Percentiles rank a stretch among this genome's conserved stretches.
These are phyloP conservation scores for Apodospora peruviana DNA, from an alignment of 495 filamentous ascomycete species.

Conservation along the genomic window DNA sequence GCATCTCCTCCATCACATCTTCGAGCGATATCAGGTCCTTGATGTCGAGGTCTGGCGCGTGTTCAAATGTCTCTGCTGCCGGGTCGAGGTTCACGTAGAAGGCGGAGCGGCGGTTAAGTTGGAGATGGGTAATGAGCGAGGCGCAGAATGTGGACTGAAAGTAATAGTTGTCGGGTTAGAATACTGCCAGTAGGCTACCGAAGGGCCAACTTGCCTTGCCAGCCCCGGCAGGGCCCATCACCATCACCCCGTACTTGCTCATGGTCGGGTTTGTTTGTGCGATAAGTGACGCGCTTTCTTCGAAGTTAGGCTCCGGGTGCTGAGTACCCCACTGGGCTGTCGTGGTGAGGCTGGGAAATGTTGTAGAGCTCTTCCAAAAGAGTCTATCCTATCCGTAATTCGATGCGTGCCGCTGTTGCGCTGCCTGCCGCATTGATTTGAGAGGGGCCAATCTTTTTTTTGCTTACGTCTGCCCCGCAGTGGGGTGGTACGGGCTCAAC, in stretches of 20 bases:
- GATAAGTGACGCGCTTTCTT: too few species aligned
- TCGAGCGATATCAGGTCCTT: constrained; percentile 92
- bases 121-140: constrained; percentile 84
- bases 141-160: constrained; percentile 86
- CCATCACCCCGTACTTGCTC: constrained; percentile 91
- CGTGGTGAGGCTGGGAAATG: too few species aligned
- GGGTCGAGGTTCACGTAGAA: constrained; percentile 99
- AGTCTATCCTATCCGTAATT: background rate
- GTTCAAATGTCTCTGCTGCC: constrained; percentile 86
- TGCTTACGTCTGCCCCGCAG: constrained; percentile 15
- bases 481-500: constrained; percentile 8
- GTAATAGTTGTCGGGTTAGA: background rate
- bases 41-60: constrained; percentile 93
- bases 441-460: constrained; percentile 4
- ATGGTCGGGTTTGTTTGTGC: constrained; percentile 37
- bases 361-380: too few species aligned
- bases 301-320: too few species aligned
- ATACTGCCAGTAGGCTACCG: too few species aligned
- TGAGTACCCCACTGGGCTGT: too few species aligned
- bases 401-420: background rate
- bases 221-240: constrained; percentile 88
- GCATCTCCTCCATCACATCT: constrained; percentile 98
- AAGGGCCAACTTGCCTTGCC: constrained; percentile 58
- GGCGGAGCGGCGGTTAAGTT: constrained; percentile 75
- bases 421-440: background rate